Evolutionary conservation across 768 basidiomycete species (phyloP), one percentile per base, ranked within the genome.

Genomic region (Hortiboletus flavorubellus): DNA sequence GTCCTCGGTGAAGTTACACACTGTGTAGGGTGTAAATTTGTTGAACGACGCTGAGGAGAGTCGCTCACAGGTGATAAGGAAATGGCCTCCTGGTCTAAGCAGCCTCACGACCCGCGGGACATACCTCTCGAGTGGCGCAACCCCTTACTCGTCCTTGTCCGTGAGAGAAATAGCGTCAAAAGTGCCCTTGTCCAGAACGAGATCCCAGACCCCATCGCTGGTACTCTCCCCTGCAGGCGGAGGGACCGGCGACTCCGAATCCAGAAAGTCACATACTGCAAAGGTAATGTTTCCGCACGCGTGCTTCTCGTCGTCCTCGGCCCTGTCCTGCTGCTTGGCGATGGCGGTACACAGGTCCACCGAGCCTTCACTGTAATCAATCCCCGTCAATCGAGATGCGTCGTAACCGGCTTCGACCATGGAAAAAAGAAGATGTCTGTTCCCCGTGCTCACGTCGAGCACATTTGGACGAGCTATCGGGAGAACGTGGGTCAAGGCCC

Each of bases 131-230:
- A 79, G 80, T 2, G 86, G 85, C 1, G 78, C 74, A 40, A 61
- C 67, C 21, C 85, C 88, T 37, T 68, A 61, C 6, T 71, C 76
- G 41, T 85, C 83, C 64, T 82, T 84, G 51, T 78, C 76, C 47
- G 80, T 85, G 38, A 93, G 71, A 0, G 89, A 87, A 47, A 93
- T 91, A 6, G 91, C 90, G 63, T 93, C 91, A 64, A 84, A 91
- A 0, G 91, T 93, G n/a, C 91, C 91, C 68, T 93, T 93, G 71
- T 93, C 91, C 53, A 93, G 65, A 15, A 93, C 65, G 8, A 92
- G 71, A 64, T 91, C 87, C 91, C 91, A 93, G 10, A 65, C 55
- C 3, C 60, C 55, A 4, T 58, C 58, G 18, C 51, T 41, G 1
- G 46, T 35, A 5, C 23, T 23, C 38, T 54, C 58, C 11, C 9